These are phyloP conservation scores for Heterococcus sp. DNA, from an alignment of 108 stramenopile genomes.

Conservation along the genomic window DNA sequence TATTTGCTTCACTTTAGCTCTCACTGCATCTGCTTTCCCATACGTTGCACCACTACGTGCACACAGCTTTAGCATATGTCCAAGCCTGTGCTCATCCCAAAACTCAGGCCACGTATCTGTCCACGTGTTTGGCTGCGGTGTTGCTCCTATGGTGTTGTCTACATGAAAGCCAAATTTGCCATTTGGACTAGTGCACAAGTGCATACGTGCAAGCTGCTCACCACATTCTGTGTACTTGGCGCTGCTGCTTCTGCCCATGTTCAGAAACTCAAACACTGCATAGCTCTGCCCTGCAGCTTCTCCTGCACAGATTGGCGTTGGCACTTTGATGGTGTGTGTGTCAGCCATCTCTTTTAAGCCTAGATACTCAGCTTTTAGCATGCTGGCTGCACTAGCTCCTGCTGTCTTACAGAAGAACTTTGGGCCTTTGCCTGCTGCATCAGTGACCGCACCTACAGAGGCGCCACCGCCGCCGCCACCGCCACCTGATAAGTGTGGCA, in stretches of 20 bases:
- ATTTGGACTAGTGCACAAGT: constrained; percentile 32
- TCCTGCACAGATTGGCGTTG: constrained; percentile 62
- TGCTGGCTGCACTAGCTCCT: constrained; percentile 43
- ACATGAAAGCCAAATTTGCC: constrained; percentile 68
- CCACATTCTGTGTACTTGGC: constrained; percentile 66
- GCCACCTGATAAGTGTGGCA: too few species aligned
- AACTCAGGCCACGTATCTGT: constrained; percentile 72
- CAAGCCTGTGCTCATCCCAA: constrained; percentile 66
- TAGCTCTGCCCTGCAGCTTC: constrained; percentile 49
- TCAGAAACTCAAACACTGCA: constrained; percentile 72
- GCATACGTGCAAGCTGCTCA: constrained; percentile 65
- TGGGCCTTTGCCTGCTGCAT: constrained; percentile 6
- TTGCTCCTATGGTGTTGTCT: constrained; percentile 73
- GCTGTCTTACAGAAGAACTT: constrained; percentile 72
- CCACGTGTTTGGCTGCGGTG: constrained; percentile 73
- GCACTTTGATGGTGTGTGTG: constrained; percentile 66
- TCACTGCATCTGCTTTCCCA: constrained; percentile 8
- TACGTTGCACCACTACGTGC: constrained; percentile 20
- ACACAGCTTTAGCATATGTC: constrained; percentile 68
- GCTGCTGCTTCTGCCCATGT: constrained; percentile 58
- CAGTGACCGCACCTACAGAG: constrained; percentile 19
- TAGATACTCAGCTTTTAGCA: constrained; percentile 72
- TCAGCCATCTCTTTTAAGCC: constrained; percentile 71
- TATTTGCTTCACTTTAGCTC: constrained; percentile 24
- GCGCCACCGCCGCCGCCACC: constrained; percentile 30